A percentile compares a stretch with the other conserved stretches of the same genome.
Evolutionary conservation across 2,329 filamentous ascomycete genomes (phyloP).

Genomic region (Shiraia sp.): DNA sequence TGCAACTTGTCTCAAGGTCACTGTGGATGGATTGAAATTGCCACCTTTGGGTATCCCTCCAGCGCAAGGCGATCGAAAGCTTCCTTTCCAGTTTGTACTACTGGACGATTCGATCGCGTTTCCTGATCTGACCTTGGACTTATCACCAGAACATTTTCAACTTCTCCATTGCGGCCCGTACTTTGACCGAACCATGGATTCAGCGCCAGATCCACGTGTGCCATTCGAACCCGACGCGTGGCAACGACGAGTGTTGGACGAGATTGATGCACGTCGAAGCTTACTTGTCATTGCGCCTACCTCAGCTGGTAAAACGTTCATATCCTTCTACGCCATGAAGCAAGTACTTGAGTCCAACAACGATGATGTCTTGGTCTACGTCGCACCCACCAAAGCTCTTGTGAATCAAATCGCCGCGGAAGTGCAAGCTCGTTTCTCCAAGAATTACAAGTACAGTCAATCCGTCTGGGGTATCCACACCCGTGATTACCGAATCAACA

Average conservation of each 20-base stretch:
- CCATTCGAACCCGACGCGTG: constrained; percentile 75
- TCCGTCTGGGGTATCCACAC: constrained; percentile 82
- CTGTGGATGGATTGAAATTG: constrained; percentile 45
- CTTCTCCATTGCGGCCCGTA: constrained; percentile 71
- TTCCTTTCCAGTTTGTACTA: constrained; percentile 50
- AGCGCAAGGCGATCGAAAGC: constrained; percentile 42
- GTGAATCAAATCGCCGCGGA: constrained; percentile 85
- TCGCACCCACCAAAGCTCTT: constrained; percentile 79
- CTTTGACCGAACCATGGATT: constrained; percentile 74
- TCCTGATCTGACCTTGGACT: constrained; percentile 41
- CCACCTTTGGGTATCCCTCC: constrained; percentile 39
- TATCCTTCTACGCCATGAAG: constrained; percentile 83
- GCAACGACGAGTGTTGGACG: constrained; percentile 74
- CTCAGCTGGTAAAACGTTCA: constrained; percentile 81
- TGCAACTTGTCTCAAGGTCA: constrained; percentile 35
- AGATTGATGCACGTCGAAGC: constrained; percentile 70
- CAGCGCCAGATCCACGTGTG: constrained; percentile 68
- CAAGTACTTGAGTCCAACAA: constrained; percentile 70
- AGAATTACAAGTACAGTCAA: constrained; percentile 62
- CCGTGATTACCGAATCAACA: constrained; percentile 74
- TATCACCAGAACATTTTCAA: constrained; percentile 63
- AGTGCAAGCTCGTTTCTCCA: constrained; percentile 73
- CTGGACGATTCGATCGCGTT: constrained; percentile 17
- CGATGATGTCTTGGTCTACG: constrained; percentile 74
- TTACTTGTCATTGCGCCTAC: constrained; percentile 78